These are phyloP conservation scores for Blastomyces emzantsi DNA, from an alignment of 2,329 filamentous ascomycete genomes.

Conservation along the genomic window DNA sequence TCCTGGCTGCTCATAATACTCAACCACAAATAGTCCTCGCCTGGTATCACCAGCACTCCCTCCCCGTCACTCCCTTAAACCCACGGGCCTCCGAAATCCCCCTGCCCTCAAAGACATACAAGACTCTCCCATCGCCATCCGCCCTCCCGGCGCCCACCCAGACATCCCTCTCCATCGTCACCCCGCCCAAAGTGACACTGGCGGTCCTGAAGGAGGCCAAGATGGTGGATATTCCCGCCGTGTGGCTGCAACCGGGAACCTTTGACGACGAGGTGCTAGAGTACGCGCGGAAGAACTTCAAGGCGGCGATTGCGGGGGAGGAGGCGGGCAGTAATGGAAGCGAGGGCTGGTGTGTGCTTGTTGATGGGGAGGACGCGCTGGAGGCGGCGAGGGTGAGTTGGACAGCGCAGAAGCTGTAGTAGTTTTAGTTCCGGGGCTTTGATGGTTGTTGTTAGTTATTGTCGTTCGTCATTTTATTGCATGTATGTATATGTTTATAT, in stretches of 20 bases:
- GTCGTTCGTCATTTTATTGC: not conserved
- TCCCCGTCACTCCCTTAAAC: conserved; percentile 78
- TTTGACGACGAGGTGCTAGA: conserved; percentile 68
- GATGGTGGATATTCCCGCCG: conserved; percentile 59
- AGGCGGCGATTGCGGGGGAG: conserved; percentile 57
- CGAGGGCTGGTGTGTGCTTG: conserved; percentile 81
- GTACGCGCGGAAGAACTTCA: conserved; percentile 60
- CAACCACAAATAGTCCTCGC: conserved; percentile 56
- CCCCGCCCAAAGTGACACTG: conserved; percentile 68
- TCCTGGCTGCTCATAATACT: not conserved
- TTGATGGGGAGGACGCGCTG: conserved; percentile 60
- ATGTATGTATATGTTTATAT: not conserved
- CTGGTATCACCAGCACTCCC: conserved; percentile 72
- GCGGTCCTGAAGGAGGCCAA: conserved; percentile 69
- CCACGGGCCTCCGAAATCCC: conserved; percentile 57
- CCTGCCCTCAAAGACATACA: conserved; percentile 50
- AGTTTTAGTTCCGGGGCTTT: too few species aligned
- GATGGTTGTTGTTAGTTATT: too few species aligned
- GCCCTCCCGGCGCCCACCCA: conserved; percentile 56
- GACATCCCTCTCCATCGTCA: conserved; percentile 78
- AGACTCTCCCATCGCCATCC: conserved; percentile 56
- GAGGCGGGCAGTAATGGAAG: conserved; percentile 55
- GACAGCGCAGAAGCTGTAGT: conserved; percentile 34
- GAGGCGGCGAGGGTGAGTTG: conserved; percentile 50
- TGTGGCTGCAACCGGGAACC: conserved; percentile 87